phyloP scores from a whole-genome alignment of 192 early-diverging fungal species.

The Thamnidium elegans region DNA sequence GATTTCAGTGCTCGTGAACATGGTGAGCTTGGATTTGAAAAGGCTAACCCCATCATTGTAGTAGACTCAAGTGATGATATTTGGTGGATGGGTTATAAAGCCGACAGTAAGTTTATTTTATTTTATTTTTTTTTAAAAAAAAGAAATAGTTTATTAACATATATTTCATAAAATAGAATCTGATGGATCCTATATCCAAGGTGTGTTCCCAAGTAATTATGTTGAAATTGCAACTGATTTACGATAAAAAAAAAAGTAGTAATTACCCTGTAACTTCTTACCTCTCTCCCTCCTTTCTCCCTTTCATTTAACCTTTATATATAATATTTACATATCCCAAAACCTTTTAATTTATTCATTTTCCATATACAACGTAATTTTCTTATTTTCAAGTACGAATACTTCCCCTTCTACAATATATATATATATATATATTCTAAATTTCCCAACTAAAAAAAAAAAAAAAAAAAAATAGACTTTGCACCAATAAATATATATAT shows the following conservation, averaged over 20 bases:
- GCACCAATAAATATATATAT: too few relatives aligned
- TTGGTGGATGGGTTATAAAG: slow-evolving; percentile 81
- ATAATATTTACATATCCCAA: too few relatives aligned
- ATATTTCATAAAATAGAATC: slow-evolving; percentile 11
- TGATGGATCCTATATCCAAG: slow-evolving; percentile 49
- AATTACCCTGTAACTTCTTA: too few relatives aligned
- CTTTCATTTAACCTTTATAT: too few relatives aligned
- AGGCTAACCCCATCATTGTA: slow-evolving; percentile 70
- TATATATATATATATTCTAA: too few relatives aligned
- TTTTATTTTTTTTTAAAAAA: not conserved
- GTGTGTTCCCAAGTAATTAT: slow-evolving; percentile 79
- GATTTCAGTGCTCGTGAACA: slow-evolving; percentile 71
- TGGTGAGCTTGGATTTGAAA: slow-evolving; percentile 68
- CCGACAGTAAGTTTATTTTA: slow-evolving; percentile 48
- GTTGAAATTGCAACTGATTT: slow-evolving; percentile 38
- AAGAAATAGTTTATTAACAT: slow-evolving; percentile 10
- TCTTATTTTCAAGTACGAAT: too few relatives aligned
- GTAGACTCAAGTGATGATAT: slow-evolving; percentile 75
- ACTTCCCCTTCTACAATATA: too few relatives aligned
- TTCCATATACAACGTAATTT: too few relatives aligned
- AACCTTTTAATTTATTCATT: too few relatives aligned
- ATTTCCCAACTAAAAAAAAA: too few relatives aligned
- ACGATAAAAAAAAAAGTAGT: not conserved
- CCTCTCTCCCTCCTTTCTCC: too few relatives aligned
- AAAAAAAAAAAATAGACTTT: too few relatives aligned